Evolutionary conservation across 2,329 filamentous ascomycete species (phyloP), one percentile per base, ranked within the genome.

Genomic region (Dothidotthia symphoricarpi): DNA sequence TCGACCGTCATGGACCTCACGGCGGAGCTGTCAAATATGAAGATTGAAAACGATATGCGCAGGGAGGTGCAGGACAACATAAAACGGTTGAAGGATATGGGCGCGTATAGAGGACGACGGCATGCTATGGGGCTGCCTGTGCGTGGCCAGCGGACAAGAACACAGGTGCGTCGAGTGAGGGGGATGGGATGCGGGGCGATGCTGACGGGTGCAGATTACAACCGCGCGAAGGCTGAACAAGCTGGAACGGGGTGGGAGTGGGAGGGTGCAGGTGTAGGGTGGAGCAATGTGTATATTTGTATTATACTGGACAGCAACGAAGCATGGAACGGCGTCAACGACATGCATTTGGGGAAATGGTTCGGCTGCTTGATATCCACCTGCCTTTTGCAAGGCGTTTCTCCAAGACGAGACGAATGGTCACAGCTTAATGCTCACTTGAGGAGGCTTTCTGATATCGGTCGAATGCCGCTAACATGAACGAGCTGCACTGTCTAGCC

Each of bases 81-180:
- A 54, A 76, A 76, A 63, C 76, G 91, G 43, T 61, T 98, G 67
- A 87, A 86, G 64, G 90, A 96, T 58, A 96, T 95, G 74, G 90
- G 90, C 33, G 83, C 85, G 3, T 95, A 95, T 64, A 76, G 93
- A 36, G 93, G 93, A 50, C 83, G 86, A 66, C 76, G 93, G 52
- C 93, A 98, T 74, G 91, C 91, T 40, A 90, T 97, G 85, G 81
- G 84, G 44, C 70, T 97, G 71, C 93, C 93, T 3, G 91, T 93
- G 36, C 80, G 93, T 53, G 93, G 93, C 54, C 93, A 98, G 72
- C 81, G 78, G 57, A 97, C 93, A 43, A 83, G 87, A 64, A 87
- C 75, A 63, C 91, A 85, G 74, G 79, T 82, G 37, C 28, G 54
- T 39, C 17, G 64, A 61, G 36, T 17, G 13, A 19, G 12, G 17